Conservation (phyloP, 768 basidiomycete species). For the Pleurotus djamor region DNA sequence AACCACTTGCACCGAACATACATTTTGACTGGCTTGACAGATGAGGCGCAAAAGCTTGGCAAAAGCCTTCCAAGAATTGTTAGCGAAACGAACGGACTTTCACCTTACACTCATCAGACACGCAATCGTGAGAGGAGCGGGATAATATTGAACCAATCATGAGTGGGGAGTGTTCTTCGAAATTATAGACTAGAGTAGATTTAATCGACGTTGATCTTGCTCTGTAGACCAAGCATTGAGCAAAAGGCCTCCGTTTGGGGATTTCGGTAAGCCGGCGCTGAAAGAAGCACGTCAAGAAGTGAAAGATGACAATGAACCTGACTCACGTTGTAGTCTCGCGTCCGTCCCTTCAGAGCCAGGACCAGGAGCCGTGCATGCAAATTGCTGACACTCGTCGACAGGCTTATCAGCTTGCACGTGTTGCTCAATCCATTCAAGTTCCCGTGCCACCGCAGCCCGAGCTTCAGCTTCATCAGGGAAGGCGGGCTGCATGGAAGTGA, state of each 20-base stretch:
- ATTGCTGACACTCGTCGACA: slow-evolving; percentile 61
- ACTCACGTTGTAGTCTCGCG: slow-evolving; percentile 32
- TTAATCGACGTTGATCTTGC: slow-evolving; percentile 44
- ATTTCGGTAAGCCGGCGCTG: slow-evolving; percentile 80
- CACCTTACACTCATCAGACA: too few relatives aligned
- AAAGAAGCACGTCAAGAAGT: background rate
- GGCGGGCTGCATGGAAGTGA: slow-evolving; percentile 37
- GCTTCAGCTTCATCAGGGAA: slow-evolving; percentile 62
- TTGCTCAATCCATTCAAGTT: slow-evolving; percentile 64
- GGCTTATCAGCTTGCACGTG: slow-evolving; percentile 43
- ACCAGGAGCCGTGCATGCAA: slow-evolving; percentile 64
- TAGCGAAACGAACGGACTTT: too few relatives aligned
- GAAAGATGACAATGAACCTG: slow-evolving; percentile 12
- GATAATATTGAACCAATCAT: too few relatives aligned
- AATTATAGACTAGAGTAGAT: background rate
- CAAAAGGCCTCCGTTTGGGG: slow-evolving; percentile 91
- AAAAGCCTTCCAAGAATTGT: too few relatives aligned
- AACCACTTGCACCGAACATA: background rate
- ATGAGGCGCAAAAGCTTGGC: too few relatives aligned
- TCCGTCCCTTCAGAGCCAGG: slow-evolving; percentile 35
- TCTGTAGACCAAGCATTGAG: slow-evolving; percentile 71
- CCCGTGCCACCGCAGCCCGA: slow-evolving; percentile 51
- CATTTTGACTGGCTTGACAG: too few relatives aligned
- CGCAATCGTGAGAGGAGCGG: too few relatives aligned
- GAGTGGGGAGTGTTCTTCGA: too few relatives aligned